Evolutionary conservation across 2,329 filamentous ascomycete genomes (phyloP).

Genomic region (Fusarium tupiense): DNA sequence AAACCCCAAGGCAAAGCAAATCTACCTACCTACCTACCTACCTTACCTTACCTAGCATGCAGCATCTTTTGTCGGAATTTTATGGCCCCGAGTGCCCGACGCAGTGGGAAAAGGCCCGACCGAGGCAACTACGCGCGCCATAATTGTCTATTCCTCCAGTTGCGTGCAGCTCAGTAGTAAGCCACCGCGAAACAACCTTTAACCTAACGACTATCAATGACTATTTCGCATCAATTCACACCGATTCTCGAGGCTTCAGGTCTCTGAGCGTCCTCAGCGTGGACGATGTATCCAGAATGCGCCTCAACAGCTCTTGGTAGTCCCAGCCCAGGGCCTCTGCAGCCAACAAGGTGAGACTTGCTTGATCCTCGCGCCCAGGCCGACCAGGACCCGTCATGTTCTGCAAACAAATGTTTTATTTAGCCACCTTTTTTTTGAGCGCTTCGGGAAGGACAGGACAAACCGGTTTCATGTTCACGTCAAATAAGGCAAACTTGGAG

Average conservation of each 20-base stretch:
- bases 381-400: constrained; percentile 33
- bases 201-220: no score
- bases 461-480: constrained; percentile 63
- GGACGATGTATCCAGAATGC: constrained; percentile 20
- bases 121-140: constrained; percentile 4
- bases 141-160: neutral
- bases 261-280: constrained; percentile 12
- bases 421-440: neutral
- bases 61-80: constrained; percentile 37
- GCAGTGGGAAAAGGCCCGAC: constrained; percentile 23
- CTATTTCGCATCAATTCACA: neutral
- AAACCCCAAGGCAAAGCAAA: constrained; percentile 16
- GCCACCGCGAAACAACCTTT: constrained; percentile 10
- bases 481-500: constrained; percentile 57
- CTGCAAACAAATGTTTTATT: constrained; percentile 19
- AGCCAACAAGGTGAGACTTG: constrained; percentile 30
- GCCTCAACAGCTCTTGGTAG: constrained; percentile 16
- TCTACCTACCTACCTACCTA: neutral
- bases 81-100: constrained; percentile 30
- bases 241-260: neutral
- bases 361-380: constrained; percentile 29
- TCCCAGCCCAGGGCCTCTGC: constrained; percentile 26
- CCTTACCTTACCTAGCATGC: neutral
- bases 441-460: constrained; percentile 29
- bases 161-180: neutral